These are phyloP conservation scores for Tylopilus felleus DNA, from an alignment of 768 basidiomycete genomes.

Conservation along the genomic window DNA sequence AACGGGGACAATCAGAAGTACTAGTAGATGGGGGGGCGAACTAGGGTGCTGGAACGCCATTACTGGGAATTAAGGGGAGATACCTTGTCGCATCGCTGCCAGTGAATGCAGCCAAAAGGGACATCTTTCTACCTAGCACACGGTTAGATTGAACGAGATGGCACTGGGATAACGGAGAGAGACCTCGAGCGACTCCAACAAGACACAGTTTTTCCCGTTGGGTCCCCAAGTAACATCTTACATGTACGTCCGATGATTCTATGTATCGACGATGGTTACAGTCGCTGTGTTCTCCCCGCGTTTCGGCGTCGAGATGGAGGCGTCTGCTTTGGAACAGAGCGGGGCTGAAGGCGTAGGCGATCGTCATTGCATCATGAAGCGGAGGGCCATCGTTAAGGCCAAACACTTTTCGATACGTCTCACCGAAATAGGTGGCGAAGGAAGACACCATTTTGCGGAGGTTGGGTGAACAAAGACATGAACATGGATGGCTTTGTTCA, in stretches of 20 bases:
- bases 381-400: constrained; percentile 86
- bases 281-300: constrained; percentile 63
- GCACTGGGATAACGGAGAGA: not conserved
- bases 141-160: constrained; percentile 2
- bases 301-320: constrained; percentile 83
- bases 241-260: constrained; percentile 54
- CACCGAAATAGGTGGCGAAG: constrained; percentile 69
- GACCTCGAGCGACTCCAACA: constrained; percentile 68
- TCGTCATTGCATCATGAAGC: constrained; percentile 80
- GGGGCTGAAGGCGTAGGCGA: constrained; percentile 72
- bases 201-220: constrained; percentile 70
- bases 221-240: constrained; percentile 73
- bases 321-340: constrained; percentile 58
- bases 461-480: constrained; percentile 52
- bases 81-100: constrained; percentile 52
- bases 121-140: constrained; percentile 51
- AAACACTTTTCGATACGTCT: constrained; percentile 68
- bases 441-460: constrained; percentile 75
- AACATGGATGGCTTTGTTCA: constrained; percentile 51
- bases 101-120: constrained; percentile 57
- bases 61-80: constrained; percentile 53
- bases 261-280: constrained; percentile 79
- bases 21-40: not conserved
- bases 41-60: not conserved
- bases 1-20: too few species aligned